Evolutionary conservation across 2,329 filamentous ascomycete species (phyloP).

Genomic region (Pleoardoris graminearum): DNA sequence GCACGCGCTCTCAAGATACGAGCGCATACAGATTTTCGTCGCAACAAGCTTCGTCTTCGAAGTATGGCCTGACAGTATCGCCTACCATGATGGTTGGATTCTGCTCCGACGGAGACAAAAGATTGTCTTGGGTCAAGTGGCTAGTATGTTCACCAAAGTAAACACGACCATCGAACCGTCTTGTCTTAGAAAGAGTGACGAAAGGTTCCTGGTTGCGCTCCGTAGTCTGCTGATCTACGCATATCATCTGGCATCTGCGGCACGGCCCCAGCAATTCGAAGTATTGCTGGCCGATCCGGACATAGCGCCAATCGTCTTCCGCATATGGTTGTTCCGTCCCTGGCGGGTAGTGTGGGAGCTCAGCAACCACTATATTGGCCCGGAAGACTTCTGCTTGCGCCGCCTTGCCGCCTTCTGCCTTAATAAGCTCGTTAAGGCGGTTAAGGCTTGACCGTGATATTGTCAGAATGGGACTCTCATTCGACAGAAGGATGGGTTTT

Average conservation of each 20-base stretch:
- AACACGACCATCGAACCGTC: constrained; percentile 80
- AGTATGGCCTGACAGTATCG: constrained; percentile 37
- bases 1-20: constrained; percentile 30
- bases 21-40: constrained; percentile 29
- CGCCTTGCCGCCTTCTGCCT: constrained; percentile 61
- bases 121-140: constrained; percentile 39
- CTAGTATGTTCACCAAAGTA: constrained; percentile 82
- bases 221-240: constrained; percentile 82
- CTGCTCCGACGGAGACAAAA: constrained; percentile 29
- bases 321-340: constrained; percentile 65
- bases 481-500: constrained; percentile 76
- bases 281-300: constrained; percentile 66
- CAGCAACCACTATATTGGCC: constrained; percentile 79
- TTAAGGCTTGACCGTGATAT: constrained; percentile 81
- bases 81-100: constrained; percentile 46
- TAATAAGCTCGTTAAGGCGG: constrained; percentile 74
- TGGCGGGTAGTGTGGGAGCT: constrained; percentile 47
- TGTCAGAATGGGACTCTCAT: constrained; percentile 90
- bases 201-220: constrained; percentile 83
- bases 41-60: constrained; percentile 34
- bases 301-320: constrained; percentile 75
- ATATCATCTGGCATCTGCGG: constrained; percentile 93
- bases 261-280: constrained; percentile 82
- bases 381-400: constrained; percentile 78
- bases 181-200: constrained; percentile 82